Evolutionary conservation across 495 filamentous ascomycete species (phyloP).

Genomic region (Cercophora newfieldiana): DNA sequence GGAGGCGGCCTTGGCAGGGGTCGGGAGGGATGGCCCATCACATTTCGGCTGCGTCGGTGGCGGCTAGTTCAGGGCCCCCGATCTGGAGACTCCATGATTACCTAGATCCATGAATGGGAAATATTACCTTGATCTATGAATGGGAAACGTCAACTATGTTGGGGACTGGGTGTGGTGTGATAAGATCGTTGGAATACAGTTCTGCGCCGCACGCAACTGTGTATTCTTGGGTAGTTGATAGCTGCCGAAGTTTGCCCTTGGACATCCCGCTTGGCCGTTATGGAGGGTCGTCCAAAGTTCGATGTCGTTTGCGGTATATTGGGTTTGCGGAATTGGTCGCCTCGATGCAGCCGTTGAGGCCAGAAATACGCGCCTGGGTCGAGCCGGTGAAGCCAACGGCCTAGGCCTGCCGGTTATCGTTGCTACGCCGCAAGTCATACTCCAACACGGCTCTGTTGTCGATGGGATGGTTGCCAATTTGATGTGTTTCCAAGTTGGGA

Average conservation of each 20-base stretch:
- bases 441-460: not conserved
- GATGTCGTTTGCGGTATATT: not conserved
- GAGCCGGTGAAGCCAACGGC: not conserved
- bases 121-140: not conserved
- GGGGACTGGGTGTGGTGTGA: not conserved
- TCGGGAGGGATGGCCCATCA: not conserved
- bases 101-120: not conserved
- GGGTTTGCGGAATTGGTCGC: not conserved
- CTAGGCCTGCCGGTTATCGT: not conserved
- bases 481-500: not conserved
- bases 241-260: not conserved
- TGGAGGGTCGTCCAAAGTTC: not conserved
- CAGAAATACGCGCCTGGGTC: slow-evolving; percentile 1
- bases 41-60: not conserved
- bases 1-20: not conserved
- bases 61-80: not conserved
- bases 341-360: not conserved
- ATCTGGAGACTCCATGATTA: not conserved
- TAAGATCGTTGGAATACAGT: not conserved
- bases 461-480: not conserved
- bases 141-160: not conserved
- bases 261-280: not conserved
- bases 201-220: not conserved
- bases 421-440: not conserved
- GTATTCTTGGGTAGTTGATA: not conserved